phyloP scores from a whole-genome alignment of 306 rosid genomes.

The Cicer yamashitae region DNA sequence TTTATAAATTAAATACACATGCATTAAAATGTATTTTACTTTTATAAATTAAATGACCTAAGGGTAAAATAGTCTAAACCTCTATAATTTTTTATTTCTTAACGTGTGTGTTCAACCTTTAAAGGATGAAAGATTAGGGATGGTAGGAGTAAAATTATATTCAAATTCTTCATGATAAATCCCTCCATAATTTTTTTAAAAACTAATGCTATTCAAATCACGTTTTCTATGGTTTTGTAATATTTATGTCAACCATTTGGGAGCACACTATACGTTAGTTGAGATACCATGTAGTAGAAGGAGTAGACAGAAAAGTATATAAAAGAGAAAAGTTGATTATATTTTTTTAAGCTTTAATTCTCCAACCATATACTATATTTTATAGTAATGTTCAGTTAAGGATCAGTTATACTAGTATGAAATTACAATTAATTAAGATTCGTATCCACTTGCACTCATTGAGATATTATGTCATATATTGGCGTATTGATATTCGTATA shows the following conservation, averaged over 20 bases:
- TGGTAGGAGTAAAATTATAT: too few relatives aligned
- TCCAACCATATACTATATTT: background rate
- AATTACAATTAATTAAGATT: background rate
- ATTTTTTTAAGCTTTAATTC: slow-evolving; percentile 21
- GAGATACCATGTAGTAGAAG: slow-evolving; percentile 45
- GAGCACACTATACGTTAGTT: slow-evolving; percentile 23
- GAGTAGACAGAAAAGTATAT: slow-evolving; percentile 38
- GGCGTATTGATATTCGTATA: background rate
- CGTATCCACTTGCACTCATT: slow-evolving; percentile 10
- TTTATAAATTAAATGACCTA: too few relatives aligned
- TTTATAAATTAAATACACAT: too few relatives aligned
- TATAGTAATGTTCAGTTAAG: background rate
- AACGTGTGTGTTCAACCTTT: too few relatives aligned
- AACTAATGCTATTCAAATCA: background rate
- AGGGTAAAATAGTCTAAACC: too few relatives aligned
- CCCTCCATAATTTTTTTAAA: too few relatives aligned
- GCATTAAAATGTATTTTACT: too few relatives aligned
- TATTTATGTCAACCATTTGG: slow-evolving; percentile 36
- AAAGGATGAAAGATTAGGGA: too few relatives aligned
- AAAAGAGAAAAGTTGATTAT: slow-evolving; percentile 3
- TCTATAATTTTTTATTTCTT: too few relatives aligned
- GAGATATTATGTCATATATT: slow-evolving; percentile 13
- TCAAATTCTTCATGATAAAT: too few relatives aligned
- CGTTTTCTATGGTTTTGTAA: slow-evolving; percentile 4
- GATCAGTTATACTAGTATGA: background rate